These are phyloP conservation scores for Pichia manshurica DNA, from an alignment of 805 yeast species.

Conservation along the genomic window DNA sequence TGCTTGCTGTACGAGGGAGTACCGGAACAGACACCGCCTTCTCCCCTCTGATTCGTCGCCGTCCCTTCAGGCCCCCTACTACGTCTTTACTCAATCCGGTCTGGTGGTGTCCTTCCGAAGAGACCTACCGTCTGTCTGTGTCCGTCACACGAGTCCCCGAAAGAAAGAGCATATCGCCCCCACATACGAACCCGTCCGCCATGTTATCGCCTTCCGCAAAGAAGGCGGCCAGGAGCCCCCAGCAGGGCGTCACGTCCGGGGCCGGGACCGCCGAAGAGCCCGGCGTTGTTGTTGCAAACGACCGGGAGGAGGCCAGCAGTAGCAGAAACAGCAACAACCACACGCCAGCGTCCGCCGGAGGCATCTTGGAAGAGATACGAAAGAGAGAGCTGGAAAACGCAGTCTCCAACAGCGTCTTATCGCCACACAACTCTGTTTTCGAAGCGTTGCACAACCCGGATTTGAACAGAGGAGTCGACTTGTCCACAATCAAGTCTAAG, in stretches of 20 bases:
- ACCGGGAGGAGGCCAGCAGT: background rate
- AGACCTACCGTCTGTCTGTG: too few species aligned
- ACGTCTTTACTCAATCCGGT: too few species aligned
- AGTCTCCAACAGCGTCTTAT: background rate
- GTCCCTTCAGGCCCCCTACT: too few species aligned
- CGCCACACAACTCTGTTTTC: conserved; percentile 31
- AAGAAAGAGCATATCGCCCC: background rate
- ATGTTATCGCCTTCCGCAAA: background rate
- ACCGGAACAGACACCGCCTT: too few species aligned
- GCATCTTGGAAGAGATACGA: background rate
- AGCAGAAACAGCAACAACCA: background rate
- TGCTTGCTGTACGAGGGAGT: too few species aligned
- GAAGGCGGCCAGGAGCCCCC: background rate
- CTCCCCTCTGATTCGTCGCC: too few species aligned
- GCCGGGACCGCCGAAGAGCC: background rate
- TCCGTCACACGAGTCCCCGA: too few species aligned
- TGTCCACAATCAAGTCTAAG: conserved; percentile 6
- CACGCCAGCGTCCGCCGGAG: background rate
- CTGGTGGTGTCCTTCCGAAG: too few species aligned
- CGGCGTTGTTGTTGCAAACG: background rate
- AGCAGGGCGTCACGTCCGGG: background rate
- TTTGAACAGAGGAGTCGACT: conserved; percentile 22
- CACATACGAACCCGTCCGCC: background rate
- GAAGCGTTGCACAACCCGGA: conserved; percentile 32
- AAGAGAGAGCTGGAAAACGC: background rate